phyloP scores from a whole-genome alignment of 2,329 filamentous ascomycete species.

The Acrocalymma vagum region DNA sequence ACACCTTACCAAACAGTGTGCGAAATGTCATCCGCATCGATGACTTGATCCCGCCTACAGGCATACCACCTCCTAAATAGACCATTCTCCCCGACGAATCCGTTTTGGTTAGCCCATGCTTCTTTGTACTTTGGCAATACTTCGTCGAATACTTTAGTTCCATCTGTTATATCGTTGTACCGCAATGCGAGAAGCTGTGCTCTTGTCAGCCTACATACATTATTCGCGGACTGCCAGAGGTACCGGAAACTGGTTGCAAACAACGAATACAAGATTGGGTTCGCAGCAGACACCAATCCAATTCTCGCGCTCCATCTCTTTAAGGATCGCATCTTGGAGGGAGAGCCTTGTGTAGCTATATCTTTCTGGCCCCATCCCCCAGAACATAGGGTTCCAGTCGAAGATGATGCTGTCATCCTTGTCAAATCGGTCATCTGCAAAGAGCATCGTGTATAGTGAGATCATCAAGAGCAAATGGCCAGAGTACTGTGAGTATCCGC shows the following conservation, averaged over 20 bases:
- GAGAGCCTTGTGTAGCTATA: constrained; percentile 43
- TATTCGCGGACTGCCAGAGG: constrained; percentile 4
- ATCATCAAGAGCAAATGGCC: constrained; percentile 53
- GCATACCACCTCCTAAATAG: not conserved
- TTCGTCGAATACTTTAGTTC: constrained; percentile 38
- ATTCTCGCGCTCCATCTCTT: constrained; percentile 48
- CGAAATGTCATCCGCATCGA: constrained; percentile 2
- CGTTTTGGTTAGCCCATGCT: constrained; percentile 40
- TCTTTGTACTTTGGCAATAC: constrained; percentile 49
- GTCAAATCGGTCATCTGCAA: constrained; percentile 53
- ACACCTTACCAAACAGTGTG: constrained; percentile 2
- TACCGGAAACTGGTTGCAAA: constrained; percentile 57
- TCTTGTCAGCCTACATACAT: constrained; percentile 5
- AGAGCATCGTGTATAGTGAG: constrained; percentile 52
- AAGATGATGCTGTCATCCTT: constrained; percentile 43
- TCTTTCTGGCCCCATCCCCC: constrained; percentile 9
- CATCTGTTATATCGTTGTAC: constrained; percentile 47
- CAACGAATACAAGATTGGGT: constrained; percentile 51
- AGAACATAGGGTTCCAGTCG: constrained; percentile 51
- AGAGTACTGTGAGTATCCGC: constrained; percentile 38
- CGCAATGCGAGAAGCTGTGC: constrained; percentile 47
- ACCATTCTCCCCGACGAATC: constrained; percentile 5
- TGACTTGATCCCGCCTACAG: constrained; percentile 25
- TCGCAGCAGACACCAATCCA: constrained; percentile 56
- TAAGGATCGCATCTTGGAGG: constrained; percentile 46